Conservation (phyloP, 305 asterid genomes). For the Solanum hybrid region DNA sequence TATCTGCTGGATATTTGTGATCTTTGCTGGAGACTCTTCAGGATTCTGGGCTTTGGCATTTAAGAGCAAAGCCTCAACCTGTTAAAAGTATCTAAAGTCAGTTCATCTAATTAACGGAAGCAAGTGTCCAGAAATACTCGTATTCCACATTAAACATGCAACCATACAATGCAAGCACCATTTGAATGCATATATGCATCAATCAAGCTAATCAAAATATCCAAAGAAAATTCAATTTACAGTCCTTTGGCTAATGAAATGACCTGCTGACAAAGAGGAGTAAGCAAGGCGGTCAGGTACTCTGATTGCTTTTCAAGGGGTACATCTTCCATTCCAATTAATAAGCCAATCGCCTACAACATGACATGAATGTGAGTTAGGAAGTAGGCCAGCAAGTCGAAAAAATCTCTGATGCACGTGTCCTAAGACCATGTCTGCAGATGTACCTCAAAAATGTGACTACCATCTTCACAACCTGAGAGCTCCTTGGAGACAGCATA, state of each 20-base stretch:
- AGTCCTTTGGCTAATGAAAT: conserved; percentile 7
- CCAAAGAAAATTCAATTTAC: not conserved
- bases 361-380: conserved; percentile 12
- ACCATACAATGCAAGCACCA: not conserved
- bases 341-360: conserved; percentile 78
- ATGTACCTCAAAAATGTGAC: conserved; percentile 88
- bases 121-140: not conserved
- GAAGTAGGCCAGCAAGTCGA: not conserved
- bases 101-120: conserved; percentile 3
- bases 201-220: not conserved
- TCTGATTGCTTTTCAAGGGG: conserved; percentile 73
- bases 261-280: conserved; percentile 89
- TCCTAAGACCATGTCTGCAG: not conserved
- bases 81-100: conserved; percentile 15
- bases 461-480: conserved; percentile 79
- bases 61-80: conserved; percentile 61
- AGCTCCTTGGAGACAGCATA: conserved; percentile 37
- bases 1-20: conserved; percentile 55
- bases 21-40: conserved; percentile 35
- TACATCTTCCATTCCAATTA: conserved; percentile 96
- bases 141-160: not conserved
- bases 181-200: not conserved
- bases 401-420: not conserved
- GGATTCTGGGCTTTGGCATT: conserved; percentile 26
- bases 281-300: conserved; percentile 71